Evolutionary conservation across 805 yeast species (phyloP), one percentile per base, ranked within the genome.

Genomic region (Saccharomycopsis oosterbeekiorum): DNA sequence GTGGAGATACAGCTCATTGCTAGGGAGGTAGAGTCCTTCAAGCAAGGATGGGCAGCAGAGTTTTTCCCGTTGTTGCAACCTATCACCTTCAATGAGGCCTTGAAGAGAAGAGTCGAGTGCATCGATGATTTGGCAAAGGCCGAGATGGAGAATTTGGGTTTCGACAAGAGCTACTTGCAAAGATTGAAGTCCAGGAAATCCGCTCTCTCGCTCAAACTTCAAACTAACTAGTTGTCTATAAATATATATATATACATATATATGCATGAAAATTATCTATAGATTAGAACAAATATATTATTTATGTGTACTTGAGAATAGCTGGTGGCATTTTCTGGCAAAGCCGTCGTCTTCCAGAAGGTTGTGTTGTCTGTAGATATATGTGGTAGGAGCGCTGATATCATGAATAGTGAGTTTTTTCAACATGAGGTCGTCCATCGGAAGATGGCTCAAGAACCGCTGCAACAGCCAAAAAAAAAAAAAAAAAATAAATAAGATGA

Each of bases 11-110:
- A 84, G 71, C 92, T 86, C 62, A 78, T 90, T 56, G 85, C 88
- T 5, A 74, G 71, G 60, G 97, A 89, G 73, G 90, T 94, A 53
- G 90, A 89, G 70, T 66, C 74, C 17, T 75, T 81, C 65, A 87
- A 88, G 69, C 82, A 84, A 55, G 93, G 90, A 40, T 92, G 97
- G 97, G 83, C 86, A 8, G 86, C 82, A 65, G 74, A 80, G 55
- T 82, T 90, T 68, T 86, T 90, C 69, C 88, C 88, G 10, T 80
- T 85, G 14, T 86, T 92, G 54, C 93, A 88, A 71, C 97, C 94
- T 70, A 86, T 93, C 58, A 89, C 96, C 65, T 88, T 91, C 73
- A 94, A 93, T 71, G 93, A 88, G 74, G 97, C 97, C 1, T 77
- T 93, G 59, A 82, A 93, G 73, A 84, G 94, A 77, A 85, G 97